phyloP scores from a whole-genome alignment of 192 early-diverging fungal species.

The Entophlyctis luteolus region DNA sequence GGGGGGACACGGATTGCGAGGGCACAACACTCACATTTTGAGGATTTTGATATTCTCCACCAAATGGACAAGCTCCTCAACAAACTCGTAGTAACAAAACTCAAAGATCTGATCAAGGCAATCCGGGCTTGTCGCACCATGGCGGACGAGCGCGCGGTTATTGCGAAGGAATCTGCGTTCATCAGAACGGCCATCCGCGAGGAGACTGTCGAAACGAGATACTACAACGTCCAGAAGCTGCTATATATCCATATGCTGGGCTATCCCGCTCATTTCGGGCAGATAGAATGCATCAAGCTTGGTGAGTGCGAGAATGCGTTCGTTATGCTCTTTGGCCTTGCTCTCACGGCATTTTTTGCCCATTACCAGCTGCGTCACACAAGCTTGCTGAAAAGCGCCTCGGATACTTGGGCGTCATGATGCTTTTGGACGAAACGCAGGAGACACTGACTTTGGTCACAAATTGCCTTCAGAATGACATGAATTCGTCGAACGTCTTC shows the following conservation, averaged over 20 bases:
- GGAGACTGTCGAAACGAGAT: slow-evolving; percentile 83
- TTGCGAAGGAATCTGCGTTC: slow-evolving; percentile 89
- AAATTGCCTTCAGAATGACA: slow-evolving; percentile 96
- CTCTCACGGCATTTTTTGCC: neutral
- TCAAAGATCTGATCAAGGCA: slow-evolving; percentile 92
- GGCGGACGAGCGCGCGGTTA: slow-evolving; percentile 97
- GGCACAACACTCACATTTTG: neutral
- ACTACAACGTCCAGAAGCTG: slow-evolving; percentile 92
- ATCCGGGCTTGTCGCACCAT: slow-evolving; percentile 98
- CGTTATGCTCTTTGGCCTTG: neutral
- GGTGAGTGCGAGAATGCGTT: slow-evolving; percentile 33
- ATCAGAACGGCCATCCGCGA: slow-evolving; percentile 97
- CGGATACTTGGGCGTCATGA: slow-evolving; percentile 95
- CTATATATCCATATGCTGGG: slow-evolving; percentile 98
- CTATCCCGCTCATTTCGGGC: slow-evolving; percentile 98
- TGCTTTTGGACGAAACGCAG: slow-evolving; percentile 95
- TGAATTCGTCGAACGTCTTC: slow-evolving; percentile 93
- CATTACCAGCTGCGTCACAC: slow-evolving; percentile 69
- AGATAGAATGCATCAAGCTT: slow-evolving; percentile 97
- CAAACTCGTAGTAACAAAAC: slow-evolving; percentile 35
- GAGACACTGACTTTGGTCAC: slow-evolving; percentile 96
- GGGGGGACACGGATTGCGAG: neutral
- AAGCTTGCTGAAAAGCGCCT: slow-evolving; percentile 92
- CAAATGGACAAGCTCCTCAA: slow-evolving; percentile 32
- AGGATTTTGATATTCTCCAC: neutral